Base-by-base conservation (phyloP, 2,329 filamentous ascomycete species). In the Venturia aucupariae region DNA sequence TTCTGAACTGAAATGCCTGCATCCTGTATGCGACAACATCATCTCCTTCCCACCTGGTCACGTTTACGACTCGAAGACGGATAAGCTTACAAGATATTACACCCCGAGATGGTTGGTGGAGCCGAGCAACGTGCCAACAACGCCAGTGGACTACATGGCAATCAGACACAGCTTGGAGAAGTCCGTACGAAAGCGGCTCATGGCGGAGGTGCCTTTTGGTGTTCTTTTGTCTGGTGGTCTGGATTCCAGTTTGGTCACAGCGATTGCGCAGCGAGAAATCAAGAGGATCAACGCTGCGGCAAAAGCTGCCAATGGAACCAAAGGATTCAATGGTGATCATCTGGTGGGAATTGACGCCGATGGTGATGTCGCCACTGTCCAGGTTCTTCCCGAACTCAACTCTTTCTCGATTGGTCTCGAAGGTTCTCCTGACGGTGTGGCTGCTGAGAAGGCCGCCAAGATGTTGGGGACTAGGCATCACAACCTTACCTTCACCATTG, bases 401-500 rank as follows among this genome's bases (percentile, higher is more conserved):
- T 97, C 92, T 19, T 99, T 99, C 83, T 99, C 94, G 19, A 99
- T 99, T 70, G 94, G 94, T 73, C 86, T 99, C 42, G 92, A 93
- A 8, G 90, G 88, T 70, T 90, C 94, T 41, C 94, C 94, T 61
- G 94, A 99, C 76, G 94, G 91, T 73, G 86, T 89, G 76, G 94
- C 94, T 59, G 94, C 94, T 22, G 81, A 92, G 65, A 90, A 97
- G 78, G 94, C 97, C 22, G 94, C 94, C 73, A 90, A 93, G 76
- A 99, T 96, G 82, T 86, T 99, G 51, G 95, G 94, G 72, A 99
- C 94, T 65, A 95, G 94, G 81, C 94, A 99, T 77, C 92, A 99
- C 79, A 90, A 92, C 72, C 95, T 99, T 83, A 97, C 92, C 64
- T 99, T 99, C 77, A 97, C 94, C 67, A 88, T 99, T 65, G 90